These are phyloP conservation scores for Tulasnella sp. DNA, from an alignment of 768 basidiomycete species.

Conservation along the genomic window DNA sequence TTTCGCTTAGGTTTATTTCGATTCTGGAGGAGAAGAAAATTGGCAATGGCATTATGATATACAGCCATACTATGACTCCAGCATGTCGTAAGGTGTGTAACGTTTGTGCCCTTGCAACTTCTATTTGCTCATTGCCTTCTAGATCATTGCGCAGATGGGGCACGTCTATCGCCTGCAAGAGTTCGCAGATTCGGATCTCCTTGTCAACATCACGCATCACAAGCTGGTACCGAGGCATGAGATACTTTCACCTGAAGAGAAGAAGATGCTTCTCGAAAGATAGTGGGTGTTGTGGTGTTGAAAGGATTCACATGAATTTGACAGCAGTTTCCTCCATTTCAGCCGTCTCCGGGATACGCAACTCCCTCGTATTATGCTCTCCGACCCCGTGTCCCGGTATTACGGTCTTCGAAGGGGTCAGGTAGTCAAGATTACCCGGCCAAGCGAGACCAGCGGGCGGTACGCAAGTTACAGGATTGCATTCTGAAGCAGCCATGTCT, in stretches of 20 bases:
- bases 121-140: neutral
- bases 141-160: conserved; percentile 92
- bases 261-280: conserved; percentile 73
- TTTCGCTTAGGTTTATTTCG: conserved; percentile 52
- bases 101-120: neutral
- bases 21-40: conserved; percentile 90
- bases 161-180: conserved; percentile 82
- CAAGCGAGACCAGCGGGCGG: conserved; percentile 91
- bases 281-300: conserved; percentile 54
- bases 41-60: conserved; percentile 86
- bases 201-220: conserved; percentile 97
- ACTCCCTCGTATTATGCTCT: conserved; percentile 89
- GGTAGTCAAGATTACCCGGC: conserved; percentile 96
- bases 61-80: conserved; percentile 92
- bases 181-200: conserved; percentile 89
- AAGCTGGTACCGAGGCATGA: conserved; percentile 90
- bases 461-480: conserved; percentile 90
- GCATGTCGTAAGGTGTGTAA: conserved; percentile 75
- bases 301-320: neutral
- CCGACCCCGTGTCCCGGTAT: conserved; percentile 96
- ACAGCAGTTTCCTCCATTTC: neutral
- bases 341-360: conserved; percentile 98
- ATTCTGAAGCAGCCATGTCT: conserved; percentile 25
- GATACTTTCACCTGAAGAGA: conserved; percentile 74
- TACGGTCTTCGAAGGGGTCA: conserved; percentile 92